Conservation (phyloP, 139 green algal species). For the Zygnema circumcarinatum region DNA sequence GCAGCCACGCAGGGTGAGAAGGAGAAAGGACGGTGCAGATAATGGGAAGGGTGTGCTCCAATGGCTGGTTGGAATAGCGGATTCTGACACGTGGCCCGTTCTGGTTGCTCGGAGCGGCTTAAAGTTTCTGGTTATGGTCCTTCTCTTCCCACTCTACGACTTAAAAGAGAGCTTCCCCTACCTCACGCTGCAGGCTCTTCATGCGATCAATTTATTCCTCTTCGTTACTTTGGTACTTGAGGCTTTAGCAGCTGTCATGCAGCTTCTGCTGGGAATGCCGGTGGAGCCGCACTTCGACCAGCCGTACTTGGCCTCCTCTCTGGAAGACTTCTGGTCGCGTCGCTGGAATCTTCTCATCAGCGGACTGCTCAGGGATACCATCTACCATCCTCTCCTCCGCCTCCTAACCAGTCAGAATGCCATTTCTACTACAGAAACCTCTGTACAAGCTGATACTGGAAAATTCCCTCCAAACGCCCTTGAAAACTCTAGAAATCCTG, state of each 20-base stretch:
- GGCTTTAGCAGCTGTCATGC: background rate
- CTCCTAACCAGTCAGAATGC: background rate
- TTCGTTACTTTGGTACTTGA: conserved; percentile 40
- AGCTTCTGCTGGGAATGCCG: background rate
- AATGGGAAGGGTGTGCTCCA: background rate
- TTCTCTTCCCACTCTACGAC: background rate
- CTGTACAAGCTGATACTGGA: background rate
- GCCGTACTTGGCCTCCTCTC: conserved; percentile 37
- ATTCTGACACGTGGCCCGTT: background rate
- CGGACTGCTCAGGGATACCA: conserved; percentile 23
- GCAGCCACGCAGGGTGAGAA: background rate
- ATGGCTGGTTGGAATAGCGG: background rate
- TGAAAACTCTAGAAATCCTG: too few species aligned
- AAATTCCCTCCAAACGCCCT: background rate
- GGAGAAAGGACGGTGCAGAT: background rate
- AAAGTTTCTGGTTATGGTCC: background rate
- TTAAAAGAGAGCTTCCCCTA: background rate
- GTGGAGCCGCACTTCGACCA: conserved; percentile 32
- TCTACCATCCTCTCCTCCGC: conserved; percentile 30
- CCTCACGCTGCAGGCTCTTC: background rate
- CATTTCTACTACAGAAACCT: too few species aligned
- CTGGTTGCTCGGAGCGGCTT: background rate
- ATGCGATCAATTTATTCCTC: conserved; percentile 35
- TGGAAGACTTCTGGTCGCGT: conserved; percentile 48
- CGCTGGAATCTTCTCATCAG: conserved; percentile 52